phyloP scores from a whole-genome alignment of 352 stramenopile species.

The Globisporangium recalcitrans region DNA sequence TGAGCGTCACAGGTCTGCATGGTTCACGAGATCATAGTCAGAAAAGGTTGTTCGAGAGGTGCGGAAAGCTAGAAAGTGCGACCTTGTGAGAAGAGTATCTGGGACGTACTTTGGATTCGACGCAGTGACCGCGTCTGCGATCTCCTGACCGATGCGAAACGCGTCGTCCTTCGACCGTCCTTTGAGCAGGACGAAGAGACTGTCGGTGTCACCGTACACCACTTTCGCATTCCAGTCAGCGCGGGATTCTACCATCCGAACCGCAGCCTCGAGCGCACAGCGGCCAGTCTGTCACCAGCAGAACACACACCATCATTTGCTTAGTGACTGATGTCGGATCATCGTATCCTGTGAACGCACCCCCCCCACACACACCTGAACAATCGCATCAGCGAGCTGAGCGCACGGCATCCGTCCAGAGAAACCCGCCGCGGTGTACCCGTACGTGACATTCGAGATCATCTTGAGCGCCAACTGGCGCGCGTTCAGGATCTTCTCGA shows the following conservation, averaged over 20 bases:
- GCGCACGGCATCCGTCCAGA: constrained; percentile 95
- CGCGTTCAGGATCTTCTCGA: constrained; percentile 72
- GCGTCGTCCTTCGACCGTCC: constrained; percentile 92
- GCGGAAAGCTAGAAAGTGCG: too few relatives aligned
- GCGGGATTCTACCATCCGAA: constrained; percentile 87
- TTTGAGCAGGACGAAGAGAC: constrained; percentile 95
- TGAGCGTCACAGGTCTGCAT: constrained; percentile 66
- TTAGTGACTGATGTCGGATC: neutral
- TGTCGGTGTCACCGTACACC: constrained; percentile 98
- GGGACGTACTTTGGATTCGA: constrained; percentile 73
- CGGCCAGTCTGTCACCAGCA: constrained; percentile 49
- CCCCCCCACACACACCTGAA: constrained; percentile 79
- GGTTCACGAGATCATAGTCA: neutral
- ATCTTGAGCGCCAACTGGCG: constrained; percentile 96
- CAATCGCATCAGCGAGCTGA: constrained; percentile 97
- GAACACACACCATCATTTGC: neutral
- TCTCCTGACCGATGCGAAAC: constrained; percentile 92
- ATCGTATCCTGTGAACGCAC: neutral
- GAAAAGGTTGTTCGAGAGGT: too few relatives aligned
- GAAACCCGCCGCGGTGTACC: constrained; percentile 98
- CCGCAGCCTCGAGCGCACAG: constrained; percentile 91
- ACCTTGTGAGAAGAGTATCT: too few relatives aligned
- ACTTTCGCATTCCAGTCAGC: constrained; percentile 86
- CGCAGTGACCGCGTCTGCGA: constrained; percentile 81
- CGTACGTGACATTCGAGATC: constrained; percentile 99